Conservation (phyloP, 2,329 filamentous ascomycete genomes). For the Botrytis squamosa region DNA sequence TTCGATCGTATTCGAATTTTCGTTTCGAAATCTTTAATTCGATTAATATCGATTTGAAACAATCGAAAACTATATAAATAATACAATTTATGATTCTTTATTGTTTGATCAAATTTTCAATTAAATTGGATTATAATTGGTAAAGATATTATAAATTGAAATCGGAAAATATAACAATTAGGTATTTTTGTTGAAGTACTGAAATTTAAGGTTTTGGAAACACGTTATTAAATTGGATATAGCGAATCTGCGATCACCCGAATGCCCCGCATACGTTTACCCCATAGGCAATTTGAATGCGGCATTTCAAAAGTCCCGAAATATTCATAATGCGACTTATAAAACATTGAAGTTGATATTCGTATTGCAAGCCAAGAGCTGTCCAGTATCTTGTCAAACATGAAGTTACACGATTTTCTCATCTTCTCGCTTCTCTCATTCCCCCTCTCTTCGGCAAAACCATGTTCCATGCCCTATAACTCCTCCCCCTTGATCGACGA, state of each 20-base stretch:
- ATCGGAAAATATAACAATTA: too few relatives aligned
- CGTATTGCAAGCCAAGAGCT: neutral
- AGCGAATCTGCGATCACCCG: neutral
- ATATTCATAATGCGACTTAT: neutral
- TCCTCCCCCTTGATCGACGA: neutral
- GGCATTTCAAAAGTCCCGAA: neutral
- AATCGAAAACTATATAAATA: too few relatives aligned
- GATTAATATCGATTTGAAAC: too few relatives aligned
- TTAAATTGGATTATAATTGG: too few relatives aligned
- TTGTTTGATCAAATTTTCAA: too few relatives aligned
- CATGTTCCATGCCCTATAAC: slow-evolving; percentile 15
- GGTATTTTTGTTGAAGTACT: too few relatives aligned
- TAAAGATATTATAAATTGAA: too few relatives aligned
- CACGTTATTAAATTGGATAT: too few relatives aligned
- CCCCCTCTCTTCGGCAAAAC: slow-evolving; percentile 1
- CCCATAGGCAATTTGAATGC: neutral
- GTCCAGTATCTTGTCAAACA: neutral
- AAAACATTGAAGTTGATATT: neutral
- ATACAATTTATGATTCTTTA: too few relatives aligned
- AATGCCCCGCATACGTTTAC: neutral
- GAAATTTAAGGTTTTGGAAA: too few relatives aligned
- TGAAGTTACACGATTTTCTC: neutral
- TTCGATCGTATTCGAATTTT: too few relatives aligned
- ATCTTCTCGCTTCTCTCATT: neutral
- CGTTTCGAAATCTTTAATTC: too few relatives aligned